Evolutionary conservation across 2,329 filamentous ascomycete species (phyloP).

Genomic region (Microcyclospora tardicrescens): DNA sequence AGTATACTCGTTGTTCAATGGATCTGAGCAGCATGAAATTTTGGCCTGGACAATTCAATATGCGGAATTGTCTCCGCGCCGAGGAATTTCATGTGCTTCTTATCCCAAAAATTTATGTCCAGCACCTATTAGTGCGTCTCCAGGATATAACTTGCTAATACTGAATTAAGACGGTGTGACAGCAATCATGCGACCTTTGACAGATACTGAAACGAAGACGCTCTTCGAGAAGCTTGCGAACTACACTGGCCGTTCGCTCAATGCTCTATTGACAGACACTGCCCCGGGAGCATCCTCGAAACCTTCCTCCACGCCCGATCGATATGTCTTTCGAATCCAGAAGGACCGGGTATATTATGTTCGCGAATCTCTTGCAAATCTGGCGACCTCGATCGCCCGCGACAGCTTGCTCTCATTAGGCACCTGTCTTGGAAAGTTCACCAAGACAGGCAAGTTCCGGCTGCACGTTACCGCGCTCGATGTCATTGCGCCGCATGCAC

Average conservation of each 20-base stretch:
- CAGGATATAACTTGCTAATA: no score
- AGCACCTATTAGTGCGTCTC: no score
- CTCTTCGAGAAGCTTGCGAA: conserved; percentile 88
- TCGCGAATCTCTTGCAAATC: conserved; percentile 74
- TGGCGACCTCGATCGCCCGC: conserved; percentile 74
- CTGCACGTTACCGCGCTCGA: conserved; percentile 87
- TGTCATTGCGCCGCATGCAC: conserved; percentile 76
- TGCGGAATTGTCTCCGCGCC: no score
- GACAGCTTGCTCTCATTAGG: conserved; percentile 77
- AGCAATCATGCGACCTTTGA: conserved; percentile 62
- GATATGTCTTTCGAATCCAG: conserved; percentile 76
- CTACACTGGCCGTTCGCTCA: conserved; percentile 79
- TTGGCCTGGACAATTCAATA: no score
- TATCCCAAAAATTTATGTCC: no score
- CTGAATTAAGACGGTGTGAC: not conserved
- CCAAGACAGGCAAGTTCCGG: conserved; percentile 90
- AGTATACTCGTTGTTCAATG: no score
- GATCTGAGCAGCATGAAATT: no score
- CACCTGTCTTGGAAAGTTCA: conserved; percentile 87
- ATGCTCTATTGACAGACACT: conserved; percentile 49
- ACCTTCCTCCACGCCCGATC: conserved; percentile 35
- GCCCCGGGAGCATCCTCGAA: conserved; percentile 40
- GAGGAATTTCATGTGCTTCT: no score
- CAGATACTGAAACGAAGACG: conserved; percentile 63
- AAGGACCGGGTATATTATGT: conserved; percentile 85